Percentiles rank a stretch among this genome's conserved stretches.
These are phyloP conservation scores for Piloderma croceum DNA, from an alignment of 768 basidiomycete genomes.

Conservation along the genomic window DNA sequence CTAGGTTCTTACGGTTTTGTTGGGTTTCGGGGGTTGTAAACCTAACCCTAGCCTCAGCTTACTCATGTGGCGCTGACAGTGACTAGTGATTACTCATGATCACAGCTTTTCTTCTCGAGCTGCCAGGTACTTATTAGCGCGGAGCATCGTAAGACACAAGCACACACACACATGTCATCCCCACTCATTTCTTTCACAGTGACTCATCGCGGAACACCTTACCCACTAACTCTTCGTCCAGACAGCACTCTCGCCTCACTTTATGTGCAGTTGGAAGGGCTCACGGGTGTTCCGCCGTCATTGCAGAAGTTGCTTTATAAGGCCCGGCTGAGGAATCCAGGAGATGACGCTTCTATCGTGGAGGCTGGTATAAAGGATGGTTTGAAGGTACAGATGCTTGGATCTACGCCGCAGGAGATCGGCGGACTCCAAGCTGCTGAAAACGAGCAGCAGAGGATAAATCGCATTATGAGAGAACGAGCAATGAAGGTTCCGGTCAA, in stretches of 20 bases:
- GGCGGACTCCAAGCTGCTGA: constrained; percentile 50
- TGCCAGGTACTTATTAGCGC: too few species aligned
- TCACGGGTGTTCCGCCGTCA: constrained; percentile 59
- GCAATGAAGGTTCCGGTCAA: constrained; percentile 53
- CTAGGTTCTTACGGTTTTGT: too few species aligned
- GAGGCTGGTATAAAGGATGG: constrained; percentile 60
- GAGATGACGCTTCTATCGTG: constrained; percentile 27
- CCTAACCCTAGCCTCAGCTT: too few species aligned
- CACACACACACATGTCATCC: too few species aligned
- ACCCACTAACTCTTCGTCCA: constrained; percentile 44
- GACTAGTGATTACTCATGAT: too few species aligned
- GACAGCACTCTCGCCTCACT: constrained; percentile 49
- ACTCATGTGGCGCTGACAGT: too few species aligned
- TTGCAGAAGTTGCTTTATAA: constrained; percentile 72
- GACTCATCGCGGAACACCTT: constrained; percentile 42
- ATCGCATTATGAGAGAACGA: constrained; percentile 55
- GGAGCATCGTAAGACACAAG: too few species aligned
- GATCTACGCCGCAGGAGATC: constrained; percentile 56
- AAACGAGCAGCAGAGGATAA: constrained; percentile 49
- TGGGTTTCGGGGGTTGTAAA: too few species aligned
- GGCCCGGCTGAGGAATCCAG: constrained; percentile 48
- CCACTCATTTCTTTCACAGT: constrained; percentile 23
- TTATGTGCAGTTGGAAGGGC: constrained; percentile 47
- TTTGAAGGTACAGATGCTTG: constrained; percentile 64
- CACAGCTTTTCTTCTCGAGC: too few species aligned